Conservation (phyloP, 1,284 basidiomycete genomes). For the Puccinia triticina region DNA sequence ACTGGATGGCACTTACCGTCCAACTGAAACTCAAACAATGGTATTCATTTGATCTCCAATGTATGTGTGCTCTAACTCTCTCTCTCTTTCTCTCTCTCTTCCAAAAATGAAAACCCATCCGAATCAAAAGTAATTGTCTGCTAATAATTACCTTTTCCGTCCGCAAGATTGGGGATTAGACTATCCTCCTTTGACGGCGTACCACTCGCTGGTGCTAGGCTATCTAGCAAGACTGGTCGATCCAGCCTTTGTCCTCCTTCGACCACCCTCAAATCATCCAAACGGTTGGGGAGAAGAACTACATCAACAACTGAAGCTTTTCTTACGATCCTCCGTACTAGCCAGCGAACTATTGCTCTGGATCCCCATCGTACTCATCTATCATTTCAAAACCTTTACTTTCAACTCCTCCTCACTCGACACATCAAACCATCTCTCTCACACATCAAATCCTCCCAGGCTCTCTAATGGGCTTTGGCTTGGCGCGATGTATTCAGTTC, state of each 20-base stretch:
- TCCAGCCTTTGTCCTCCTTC: slow-evolving; percentile 53
- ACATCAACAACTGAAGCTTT: slow-evolving; percentile 50
- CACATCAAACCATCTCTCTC: neutral
- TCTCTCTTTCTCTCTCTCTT: neutral
- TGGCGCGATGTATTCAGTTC: slow-evolving; percentile 20
- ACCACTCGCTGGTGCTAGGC: slow-evolving; percentile 79
- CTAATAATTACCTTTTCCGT: neutral
- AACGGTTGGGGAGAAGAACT: slow-evolving; percentile 42
- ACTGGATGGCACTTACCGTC: slow-evolving; percentile 48
- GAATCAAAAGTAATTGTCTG: neutral
- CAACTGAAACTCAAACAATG: slow-evolving; percentile 19
- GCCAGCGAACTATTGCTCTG: slow-evolving; percentile 41
- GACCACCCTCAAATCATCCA: slow-evolving; percentile 50
- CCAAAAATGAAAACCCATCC: neutral
- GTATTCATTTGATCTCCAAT: slow-evolving; percentile 48
- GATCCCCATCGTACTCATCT: slow-evolving; percentile 45
- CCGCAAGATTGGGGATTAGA: slow-evolving; percentile 53
- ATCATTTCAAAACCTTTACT: slow-evolving; percentile 64
- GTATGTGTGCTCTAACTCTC: neutral
- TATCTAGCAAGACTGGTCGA: slow-evolving; percentile 62
- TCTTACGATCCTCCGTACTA: slow-evolving; percentile 54
- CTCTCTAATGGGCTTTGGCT: neutral
- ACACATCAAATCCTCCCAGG: neutral
- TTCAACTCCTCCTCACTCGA: neutral
- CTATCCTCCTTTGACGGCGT: slow-evolving; percentile 85